Percentiles rank a stretch among this genome's conserved stretches.
Conservation (phyloP, 2,329 filamentous ascomycete species). For the Fusarium begoniae region DNA sequence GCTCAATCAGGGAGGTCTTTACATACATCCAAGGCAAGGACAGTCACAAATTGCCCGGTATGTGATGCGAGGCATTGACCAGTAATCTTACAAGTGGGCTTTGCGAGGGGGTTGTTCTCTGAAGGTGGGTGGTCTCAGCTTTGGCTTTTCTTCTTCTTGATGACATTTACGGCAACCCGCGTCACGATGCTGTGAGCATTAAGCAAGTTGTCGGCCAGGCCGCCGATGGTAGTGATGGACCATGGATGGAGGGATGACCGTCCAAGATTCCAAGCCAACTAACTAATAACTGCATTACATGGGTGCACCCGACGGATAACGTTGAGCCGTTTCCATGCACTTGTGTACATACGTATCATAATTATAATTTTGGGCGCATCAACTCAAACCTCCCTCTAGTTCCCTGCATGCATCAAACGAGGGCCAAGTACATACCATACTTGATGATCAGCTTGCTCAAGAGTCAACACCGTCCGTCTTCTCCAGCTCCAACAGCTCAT, state of each 20-base stretch:
- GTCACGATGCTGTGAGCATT: slow-evolving; percentile 6
- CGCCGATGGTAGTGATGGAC: neutral
- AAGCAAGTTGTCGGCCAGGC: slow-evolving; percentile 18
- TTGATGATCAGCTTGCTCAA: neutral
- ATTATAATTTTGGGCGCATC: slow-evolving; percentile 2
- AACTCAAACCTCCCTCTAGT: neutral
- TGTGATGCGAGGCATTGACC: slow-evolving; percentile 39
- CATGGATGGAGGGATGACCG: neutral
- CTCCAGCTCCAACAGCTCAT: slow-evolving; percentile 3
- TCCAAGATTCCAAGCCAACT: slow-evolving; percentile 2
- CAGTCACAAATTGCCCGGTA: neutral
- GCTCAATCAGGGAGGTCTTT: slow-evolving; percentile 9
- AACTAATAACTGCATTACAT: neutral
- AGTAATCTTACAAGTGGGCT: slow-evolving; percentile 41
- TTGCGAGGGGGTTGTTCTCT: slow-evolving; percentile 13
- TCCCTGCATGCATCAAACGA: neutral
- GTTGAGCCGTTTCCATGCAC: slow-evolving; percentile 15
- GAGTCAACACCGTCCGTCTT: neutral
- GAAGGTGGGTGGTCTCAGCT: slow-evolving; percentile 37
- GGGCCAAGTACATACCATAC: neutral
- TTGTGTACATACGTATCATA: neutral
- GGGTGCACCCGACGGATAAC: slow-evolving; percentile 18
- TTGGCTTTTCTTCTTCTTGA: slow-evolving; percentile 7
- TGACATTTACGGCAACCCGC: slow-evolving; percentile 10
- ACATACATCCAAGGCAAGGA: neutral